Base-by-base conservation (phyloP, 2,329 filamentous ascomycete species). In the Dichotomopilus funicola region DNA sequence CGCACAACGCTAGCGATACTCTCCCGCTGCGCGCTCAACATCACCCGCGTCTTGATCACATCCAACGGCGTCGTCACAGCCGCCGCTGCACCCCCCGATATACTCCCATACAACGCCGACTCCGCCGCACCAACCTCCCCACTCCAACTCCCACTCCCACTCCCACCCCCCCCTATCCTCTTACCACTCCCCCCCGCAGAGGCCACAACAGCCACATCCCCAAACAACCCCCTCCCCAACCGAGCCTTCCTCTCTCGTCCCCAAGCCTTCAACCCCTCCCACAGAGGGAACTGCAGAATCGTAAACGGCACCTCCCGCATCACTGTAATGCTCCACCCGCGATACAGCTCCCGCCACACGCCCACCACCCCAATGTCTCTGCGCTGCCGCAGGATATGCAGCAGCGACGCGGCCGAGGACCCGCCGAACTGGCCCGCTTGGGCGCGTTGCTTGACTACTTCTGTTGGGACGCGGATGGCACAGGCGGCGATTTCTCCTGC, bases 221-320 rank as follows among this genome's bases (percentile, higher is more conserved):
- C 65, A 50, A 66, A 61, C 33, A 66, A 13, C 6, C 57, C 63
- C 35, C 54, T 4, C 5, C 63, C 63, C 6, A 58, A 61, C n/a
- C 58, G 49, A 37, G 46, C 57, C 37, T 66, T 67, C 46, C 74
- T 68, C 48, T 75, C 70, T 42, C 73, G 71, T 5, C 84, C 78
- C 80, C 82, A 89, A 43, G 78, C 77, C 78, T 96, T 97, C 79
- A 97, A 81, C 4, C 80, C 84, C 73, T 99, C 94, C 94, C 94
- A 99, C 60, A 99, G 79, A 46, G 94, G 94, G 70, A 99, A 99
- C 72, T 99, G 94, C 60, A 99, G 88, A 8, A 96, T 86, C 2
- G 95, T 97, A 67, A 99, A 99, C 4, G 94, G 94, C 59, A 99
- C 91, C 76, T 99, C 94, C 57, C 94, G 84, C 74, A 96, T 87